Evolutionary conservation across 2,329 filamentous ascomycete genomes (phyloP), one percentile per base, ranked within the genome.

Genomic region (Bipolaris cookei): DNA sequence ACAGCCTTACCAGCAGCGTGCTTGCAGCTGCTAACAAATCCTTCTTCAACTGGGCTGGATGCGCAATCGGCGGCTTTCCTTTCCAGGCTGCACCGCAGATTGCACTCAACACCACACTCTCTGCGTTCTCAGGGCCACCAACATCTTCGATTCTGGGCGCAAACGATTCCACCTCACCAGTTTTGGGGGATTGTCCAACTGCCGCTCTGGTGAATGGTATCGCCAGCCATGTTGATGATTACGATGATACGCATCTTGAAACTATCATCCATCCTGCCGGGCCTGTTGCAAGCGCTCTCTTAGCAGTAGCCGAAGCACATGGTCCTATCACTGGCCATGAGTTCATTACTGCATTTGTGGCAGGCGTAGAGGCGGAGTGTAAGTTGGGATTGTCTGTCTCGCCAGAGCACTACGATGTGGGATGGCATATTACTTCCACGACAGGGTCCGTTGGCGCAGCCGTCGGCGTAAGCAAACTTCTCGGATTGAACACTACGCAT

Each of bases 11-110:
- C 4, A 35, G 13, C 16, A 21, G 20, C 28, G 34, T 49, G 10
- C 46, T 39, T 35, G 5, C 23, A 7, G 46, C 46, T 8, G 46
- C 34, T n/a, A 38, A 39, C 14, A 49, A 38, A 4, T 49, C 34
- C 13, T 47, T 45, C 39, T 42, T 42, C 21, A 42, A 42, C 39
- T 42, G 39, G 39, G 21, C 39, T 42, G 39, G 39, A n/a, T 42
- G 39, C 20, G 21, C 39, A 42, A 42, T 42, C 3, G 39, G 39
- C n/a, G 39, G 39, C 11, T 42, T 42, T n/a, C 21, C 39, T 6
- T 42, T 25, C 13, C 39, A 42, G n/a, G 39, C 39, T 8, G 39
- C 21, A 42, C 39, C 39, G 13, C 39, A 42, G 13, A 42, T 42
- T 42, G 39, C 20, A n/a, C 39, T 42, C 6, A 42, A 42, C 8